Percentiles rank a stretch among this genome's conserved stretches.
Conservation (phyloP, 164 flowering plant species). For the Paratinospora sagittata region DNA sequence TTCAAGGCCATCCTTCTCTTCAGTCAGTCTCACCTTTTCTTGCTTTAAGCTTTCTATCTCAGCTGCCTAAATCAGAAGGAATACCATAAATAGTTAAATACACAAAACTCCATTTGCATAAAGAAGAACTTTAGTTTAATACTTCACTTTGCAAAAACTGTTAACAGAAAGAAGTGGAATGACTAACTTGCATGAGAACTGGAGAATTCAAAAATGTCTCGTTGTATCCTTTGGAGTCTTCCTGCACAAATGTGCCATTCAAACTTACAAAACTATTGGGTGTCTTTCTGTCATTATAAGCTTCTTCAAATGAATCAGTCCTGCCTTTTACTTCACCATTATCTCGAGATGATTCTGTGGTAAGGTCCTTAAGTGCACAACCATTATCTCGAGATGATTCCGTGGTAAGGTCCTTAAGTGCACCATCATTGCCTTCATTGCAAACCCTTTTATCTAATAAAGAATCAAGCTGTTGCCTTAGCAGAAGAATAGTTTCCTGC, state of each 20-base stretch:
- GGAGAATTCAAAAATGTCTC: slow-evolving; percentile 34
- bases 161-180: neutral
- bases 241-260: slow-evolving; percentile 39
- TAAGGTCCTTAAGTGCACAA: no score
- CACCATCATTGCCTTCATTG: slow-evolving; percentile 18
- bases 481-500: slow-evolving; percentile 66
- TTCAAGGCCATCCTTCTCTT: slow-evolving; percentile 66
- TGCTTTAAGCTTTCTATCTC: slow-evolving; percentile 66
- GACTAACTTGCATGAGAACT: slow-evolving; percentile 48
- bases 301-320: slow-evolving; percentile 31
- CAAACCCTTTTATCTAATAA: slow-evolving; percentile 27
- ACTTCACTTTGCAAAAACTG: neutral
- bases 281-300: slow-evolving; percentile 34
- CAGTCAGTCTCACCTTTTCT: slow-evolving; percentile 48
- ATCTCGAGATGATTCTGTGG: no score
- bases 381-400: slow-evolving; percentile 21
- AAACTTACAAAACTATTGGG: slow-evolving; percentile 52
- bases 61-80: slow-evolving; percentile 40
- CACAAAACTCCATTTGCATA: no score
- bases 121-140: no score
- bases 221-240: slow-evolving; percentile 33
- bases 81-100: neutral
- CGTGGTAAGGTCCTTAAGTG: slow-evolving; percentile 15
- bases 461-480: slow-evolving; percentile 54
- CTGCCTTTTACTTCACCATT: slow-evolving; percentile 20